Base-by-base conservation (phyloP, 2,329 filamentous ascomycete genomes). In the Simplicillium aogashimaense region DNA sequence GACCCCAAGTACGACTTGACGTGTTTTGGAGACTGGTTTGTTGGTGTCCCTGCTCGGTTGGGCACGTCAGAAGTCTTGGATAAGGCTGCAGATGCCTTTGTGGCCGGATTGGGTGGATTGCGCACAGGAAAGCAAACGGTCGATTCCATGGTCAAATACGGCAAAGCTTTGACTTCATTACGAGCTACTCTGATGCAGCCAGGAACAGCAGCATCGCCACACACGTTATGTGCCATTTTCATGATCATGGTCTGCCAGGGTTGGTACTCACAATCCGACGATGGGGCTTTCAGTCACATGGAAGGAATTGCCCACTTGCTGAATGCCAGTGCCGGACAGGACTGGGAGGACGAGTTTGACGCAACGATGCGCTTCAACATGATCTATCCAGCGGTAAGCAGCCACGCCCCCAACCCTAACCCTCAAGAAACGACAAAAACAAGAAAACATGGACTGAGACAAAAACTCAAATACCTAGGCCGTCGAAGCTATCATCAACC, bases 1-100 rank as follows among this genome's bases (percentile, higher is more conserved):
- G 66, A 72, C 35, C 53, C 69, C 14, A 56, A 65, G 14, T 72
- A 67, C 45, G 68, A 72, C 35, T 47, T 74, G 7, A 54, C 54
- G 33, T 66, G 64, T 12, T 74, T 69, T 43, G 70, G 70, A 1
- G 47, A 50, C 1, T 73, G 67, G 45, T 48, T 74, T 10, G 51
- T 53, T 2, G 56, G 67, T n/a, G 51, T 74, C 1, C 70, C 70
- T 0, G 48, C 49, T 29, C 63, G 67, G 0, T 46, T 74, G 2
- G 70, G 69, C 1, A 52, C 44, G 10, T 72, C 67, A 35, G 54
- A 58, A 36, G 67, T 68, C 2, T 53, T 74, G 1, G 68, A 72
- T 43, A 57, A 61, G 1, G 50, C 60, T 0, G 53, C 57, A 4
- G 53, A 53, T 18, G 55, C 56, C 7, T 47, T 63, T 3, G 49